phyloP scores from a whole-genome alignment of 768 basidiomycete genomes.

The Xerocomus potaroensis region DNA sequence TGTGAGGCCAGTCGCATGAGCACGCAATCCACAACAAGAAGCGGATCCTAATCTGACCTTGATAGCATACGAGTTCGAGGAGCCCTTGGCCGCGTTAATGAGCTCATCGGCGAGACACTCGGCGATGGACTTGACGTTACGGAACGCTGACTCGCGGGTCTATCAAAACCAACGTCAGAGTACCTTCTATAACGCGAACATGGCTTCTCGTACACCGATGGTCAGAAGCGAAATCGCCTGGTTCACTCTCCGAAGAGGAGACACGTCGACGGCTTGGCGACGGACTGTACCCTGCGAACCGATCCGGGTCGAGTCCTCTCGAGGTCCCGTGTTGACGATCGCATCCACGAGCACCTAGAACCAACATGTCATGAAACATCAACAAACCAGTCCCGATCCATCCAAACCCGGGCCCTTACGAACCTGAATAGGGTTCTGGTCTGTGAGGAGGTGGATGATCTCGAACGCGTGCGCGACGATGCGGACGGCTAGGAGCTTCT shows the following conservation, averaged over 20 bases:
- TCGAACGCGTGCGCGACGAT: constrained; percentile 99
- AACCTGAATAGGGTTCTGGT: constrained; percentile 99
- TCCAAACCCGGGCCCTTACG: constrained; percentile 21
- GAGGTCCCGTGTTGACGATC: constrained; percentile 98
- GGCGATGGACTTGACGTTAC: constrained; percentile 98
- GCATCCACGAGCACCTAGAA: constrained; percentile 89
- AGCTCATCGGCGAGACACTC: constrained; percentile 99
- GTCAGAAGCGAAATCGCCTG: constrained; percentile 95
- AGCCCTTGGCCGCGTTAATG: constrained; percentile 99
- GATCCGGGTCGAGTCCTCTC: constrained; percentile 99
- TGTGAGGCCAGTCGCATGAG: constrained; percentile 26
- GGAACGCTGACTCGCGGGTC: constrained; percentile 99
- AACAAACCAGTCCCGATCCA: neutral
- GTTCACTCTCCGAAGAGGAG: constrained; percentile 96
- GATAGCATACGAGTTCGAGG: constrained; percentile 99
- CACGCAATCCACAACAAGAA: neutral
- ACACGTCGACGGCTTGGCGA: constrained; percentile 99
- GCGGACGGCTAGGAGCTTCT: constrained; percentile 97
- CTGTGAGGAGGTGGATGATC: constrained; percentile 99
- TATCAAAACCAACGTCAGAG: constrained; percentile 29
- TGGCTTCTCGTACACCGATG: constrained; percentile 68
- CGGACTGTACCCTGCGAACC: constrained; percentile 99
- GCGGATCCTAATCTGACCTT: constrained; percentile 54
- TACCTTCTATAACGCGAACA: neutral
- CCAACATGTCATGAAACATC: neutral